Conservation (phyloP, 306 rosid genomes). For the Cucumis cinereus region DNA sequence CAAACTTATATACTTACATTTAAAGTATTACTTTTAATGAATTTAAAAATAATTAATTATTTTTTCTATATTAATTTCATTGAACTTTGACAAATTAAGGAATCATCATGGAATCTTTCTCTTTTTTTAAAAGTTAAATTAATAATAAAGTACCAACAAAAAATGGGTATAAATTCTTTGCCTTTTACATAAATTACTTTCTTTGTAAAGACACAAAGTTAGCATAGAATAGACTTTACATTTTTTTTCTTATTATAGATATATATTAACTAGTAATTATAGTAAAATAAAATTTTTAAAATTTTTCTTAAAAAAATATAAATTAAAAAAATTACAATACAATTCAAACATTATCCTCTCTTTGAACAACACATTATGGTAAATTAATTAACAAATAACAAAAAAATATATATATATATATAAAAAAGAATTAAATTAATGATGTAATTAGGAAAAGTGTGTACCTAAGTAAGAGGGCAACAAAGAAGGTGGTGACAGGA, state of each 20-base stretch:
- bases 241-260: neutral
- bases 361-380: too few relatives aligned
- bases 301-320: neutral
- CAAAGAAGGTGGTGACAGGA: slow-evolving; percentile 70
- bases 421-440: neutral
- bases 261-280: neutral
- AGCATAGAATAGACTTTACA: neutral
- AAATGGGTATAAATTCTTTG: neutral
- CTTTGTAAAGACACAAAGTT: neutral
- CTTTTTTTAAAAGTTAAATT: neutral
- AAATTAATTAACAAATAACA: too few relatives aligned
- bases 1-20: neutral
- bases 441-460: neutral
- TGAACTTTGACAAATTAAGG: neutral
- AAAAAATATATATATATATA: too few relatives aligned
- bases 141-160: neutral
- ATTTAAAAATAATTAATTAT: neutral
- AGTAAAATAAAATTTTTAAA: neutral
- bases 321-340: neutral
- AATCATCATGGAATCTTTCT: neutral
- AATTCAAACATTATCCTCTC: too few relatives aligned
- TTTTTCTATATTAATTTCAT: neutral
- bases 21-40: neutral
- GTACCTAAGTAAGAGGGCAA: slow-evolving; percentile 59
- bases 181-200: neutral